Evolutionary conservation across 495 filamentous ascomycete species (phyloP).

Genomic region (Trichoderma gamsii): DNA sequence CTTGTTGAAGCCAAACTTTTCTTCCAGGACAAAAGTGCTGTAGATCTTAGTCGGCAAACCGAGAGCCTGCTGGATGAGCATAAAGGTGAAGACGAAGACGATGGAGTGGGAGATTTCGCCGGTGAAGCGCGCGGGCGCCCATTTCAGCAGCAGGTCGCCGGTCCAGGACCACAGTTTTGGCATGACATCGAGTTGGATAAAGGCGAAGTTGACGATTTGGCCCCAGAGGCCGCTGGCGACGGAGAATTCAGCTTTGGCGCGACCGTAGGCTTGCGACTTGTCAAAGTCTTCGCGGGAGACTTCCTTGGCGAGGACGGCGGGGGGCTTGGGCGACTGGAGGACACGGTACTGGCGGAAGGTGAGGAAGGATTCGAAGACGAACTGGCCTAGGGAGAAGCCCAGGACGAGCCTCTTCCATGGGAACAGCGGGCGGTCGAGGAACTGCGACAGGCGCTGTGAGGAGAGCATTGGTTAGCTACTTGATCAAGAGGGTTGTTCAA

Average conservation of each 20-base stretch:
- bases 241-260: conserved; percentile 86
- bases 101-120: conserved; percentile 93
- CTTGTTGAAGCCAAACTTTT: conserved; percentile 98
- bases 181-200: conserved; percentile 85
- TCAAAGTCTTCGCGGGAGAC: conserved; percentile 87
- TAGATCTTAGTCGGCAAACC: conserved; percentile 81
- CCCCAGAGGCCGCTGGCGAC: conserved; percentile 74
- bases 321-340: conserved; percentile 68
- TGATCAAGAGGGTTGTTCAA: not conserved
- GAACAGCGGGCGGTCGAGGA: conserved; percentile 85
- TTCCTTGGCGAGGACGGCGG: conserved; percentile 76
- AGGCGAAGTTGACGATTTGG: conserved; percentile 76
- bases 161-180: conserved; percentile 83
- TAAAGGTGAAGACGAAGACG: conserved; percentile 84
- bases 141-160: conserved; percentile 64
- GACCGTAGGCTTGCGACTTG: conserved; percentile 93
- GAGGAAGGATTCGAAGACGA: conserved; percentile 76
- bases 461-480: conserved; percentile 12
- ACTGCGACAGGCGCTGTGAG: conserved; percentile 70
- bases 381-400: conserved; percentile 86
- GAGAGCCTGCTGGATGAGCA: conserved; percentile 67
- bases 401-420: conserved; percentile 97
- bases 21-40: conserved; percentile 89
- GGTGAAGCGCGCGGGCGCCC: conserved; percentile 68
- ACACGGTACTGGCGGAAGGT: conserved; percentile 82